Percentiles rank a stretch among this genome's conserved stretches.
phyloP scores from a whole-genome alignment of 495 filamentous ascomycete species.

The Margaritispora aquatica region DNA sequence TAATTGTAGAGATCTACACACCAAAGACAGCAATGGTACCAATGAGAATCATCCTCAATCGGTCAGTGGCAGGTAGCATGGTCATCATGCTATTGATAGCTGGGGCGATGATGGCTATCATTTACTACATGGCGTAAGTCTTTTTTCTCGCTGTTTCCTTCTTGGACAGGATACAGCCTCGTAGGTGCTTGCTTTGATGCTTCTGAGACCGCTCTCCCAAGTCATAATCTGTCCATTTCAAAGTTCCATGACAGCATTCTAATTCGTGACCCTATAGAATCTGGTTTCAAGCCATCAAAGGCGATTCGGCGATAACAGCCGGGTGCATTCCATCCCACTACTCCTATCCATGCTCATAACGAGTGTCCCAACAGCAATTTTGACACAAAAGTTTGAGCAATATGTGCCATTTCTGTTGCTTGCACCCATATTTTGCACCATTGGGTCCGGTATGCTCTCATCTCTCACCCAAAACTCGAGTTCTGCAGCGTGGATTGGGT shows the following conservation, averaged over 20 bases:
- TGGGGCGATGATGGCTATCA: conserved; percentile 12
- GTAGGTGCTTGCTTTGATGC: no score
- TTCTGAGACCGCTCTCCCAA: no score
- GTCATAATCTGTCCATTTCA: no score
- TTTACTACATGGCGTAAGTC: no score
- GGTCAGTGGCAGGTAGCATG: conserved; percentile 26
- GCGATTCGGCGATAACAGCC: conserved; percentile 53
- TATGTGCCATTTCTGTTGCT: conserved; percentile 61
- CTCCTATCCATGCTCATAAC: conserved; percentile 52
- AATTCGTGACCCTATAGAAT: no score
- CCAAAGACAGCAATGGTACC: conserved; percentile 34
- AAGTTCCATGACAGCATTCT: no score
- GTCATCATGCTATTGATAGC: conserved; percentile 20
- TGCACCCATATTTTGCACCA: conserved; percentile 50
- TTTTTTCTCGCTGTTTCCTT: no score
- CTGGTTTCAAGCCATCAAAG: conserved; percentile 24
- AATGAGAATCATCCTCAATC: conserved; percentile 28
- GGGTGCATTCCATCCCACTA: conserved; percentile 64
- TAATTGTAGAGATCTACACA: conserved; percentile 34
- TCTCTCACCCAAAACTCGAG: conserved; percentile 38
- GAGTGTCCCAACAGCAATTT: conserved; percentile 36
- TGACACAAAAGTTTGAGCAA: conserved; percentile 44
- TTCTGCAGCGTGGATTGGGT: conserved; percentile 51
- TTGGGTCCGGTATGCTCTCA: conserved; percentile 59
- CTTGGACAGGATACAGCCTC: no score